Evolutionary conservation across 1,139 yeast genomes (phyloP).

Genomic region (Yamadazyma taylorii): DNA sequence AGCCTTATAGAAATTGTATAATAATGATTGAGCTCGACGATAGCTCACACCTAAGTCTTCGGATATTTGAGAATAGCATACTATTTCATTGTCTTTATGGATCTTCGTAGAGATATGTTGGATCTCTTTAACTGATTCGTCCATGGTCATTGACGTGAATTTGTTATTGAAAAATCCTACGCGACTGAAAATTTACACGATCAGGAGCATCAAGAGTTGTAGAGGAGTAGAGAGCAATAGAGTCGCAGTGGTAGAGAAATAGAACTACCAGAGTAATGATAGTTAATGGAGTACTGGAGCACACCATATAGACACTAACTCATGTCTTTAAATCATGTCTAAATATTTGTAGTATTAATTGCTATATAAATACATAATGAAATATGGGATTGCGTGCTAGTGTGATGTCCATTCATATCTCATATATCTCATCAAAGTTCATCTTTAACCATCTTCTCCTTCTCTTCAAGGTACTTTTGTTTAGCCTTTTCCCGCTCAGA

Average conservation of each 20-base stretch:
- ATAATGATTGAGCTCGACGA: slow-evolving; percentile 26
- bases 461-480: slow-evolving; percentile 24
- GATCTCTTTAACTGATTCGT: slow-evolving; percentile 26
- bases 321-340: too few species aligned
- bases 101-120: slow-evolving; percentile 30
- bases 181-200: too few species aligned
- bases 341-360: too few species aligned
- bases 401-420: too few species aligned
- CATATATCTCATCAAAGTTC: slow-evolving; percentile 15
- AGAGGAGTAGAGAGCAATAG: too few species aligned
- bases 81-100: slow-evolving; percentile 17
- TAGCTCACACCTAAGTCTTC: slow-evolving; percentile 8
- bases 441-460: slow-evolving; percentile 17
- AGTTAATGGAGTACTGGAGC: too few species aligned
- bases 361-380: neutral
- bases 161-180: too few species aligned
- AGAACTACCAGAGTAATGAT: neutral
- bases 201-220: too few species aligned
- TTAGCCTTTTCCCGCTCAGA: slow-evolving; percentile 33
- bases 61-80: slow-evolving; percentile 13
- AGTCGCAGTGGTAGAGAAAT: neutral
- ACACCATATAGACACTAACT: too few species aligned
- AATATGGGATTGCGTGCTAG: too few species aligned
- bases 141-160: slow-evolving; percentile 35
- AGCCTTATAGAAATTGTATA: slow-evolving; percentile 32